These are phyloP conservation scores for Glycine tomentella DNA, from an alignment of 306 rosid species.

Conservation along the genomic window DNA sequence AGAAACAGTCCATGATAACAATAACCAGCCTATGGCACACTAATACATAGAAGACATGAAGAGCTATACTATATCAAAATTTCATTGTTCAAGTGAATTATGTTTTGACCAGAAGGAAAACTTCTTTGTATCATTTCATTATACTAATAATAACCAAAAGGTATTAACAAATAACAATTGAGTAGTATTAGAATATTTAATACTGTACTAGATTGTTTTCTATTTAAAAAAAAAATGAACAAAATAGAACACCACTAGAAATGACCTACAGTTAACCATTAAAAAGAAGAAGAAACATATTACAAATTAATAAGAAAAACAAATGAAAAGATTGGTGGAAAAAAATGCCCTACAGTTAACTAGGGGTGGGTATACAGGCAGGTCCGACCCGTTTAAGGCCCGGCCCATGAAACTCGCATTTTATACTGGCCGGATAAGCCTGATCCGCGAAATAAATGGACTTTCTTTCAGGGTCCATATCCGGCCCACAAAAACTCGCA, in stretches of 20 bases:
- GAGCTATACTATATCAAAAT: not conserved
- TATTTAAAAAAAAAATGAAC: not conserved
- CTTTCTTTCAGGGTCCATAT: no score
- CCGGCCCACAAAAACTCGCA: no score
- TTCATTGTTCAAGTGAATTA: conserved; percentile 8
- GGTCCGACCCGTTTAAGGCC: no score
- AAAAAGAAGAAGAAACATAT: not conserved
- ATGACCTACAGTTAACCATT: conserved; percentile 2
- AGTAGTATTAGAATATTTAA: not conserved
- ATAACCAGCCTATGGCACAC: no score
- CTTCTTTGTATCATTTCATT: not conserved
- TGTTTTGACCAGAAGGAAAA: conserved; percentile 29
- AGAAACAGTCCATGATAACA: no score
- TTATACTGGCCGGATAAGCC: no score
- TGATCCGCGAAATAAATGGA: no score
- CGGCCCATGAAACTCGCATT: no score
- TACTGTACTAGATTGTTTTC: not conserved
- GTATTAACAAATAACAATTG: conserved; percentile 4
- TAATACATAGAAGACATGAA: no score
- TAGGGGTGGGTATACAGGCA: no score
- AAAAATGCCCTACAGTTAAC: not conserved
- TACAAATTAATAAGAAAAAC: not conserved
- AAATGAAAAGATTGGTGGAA: conserved; percentile 11
- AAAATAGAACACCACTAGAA: conserved; percentile 4
- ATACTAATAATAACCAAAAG: conserved; percentile 9